Evolutionary conservation across 805 yeast genomes (phyloP), one percentile per base, ranked within the genome.

Genomic region (Nakazawaea ambrosiae): DNA sequence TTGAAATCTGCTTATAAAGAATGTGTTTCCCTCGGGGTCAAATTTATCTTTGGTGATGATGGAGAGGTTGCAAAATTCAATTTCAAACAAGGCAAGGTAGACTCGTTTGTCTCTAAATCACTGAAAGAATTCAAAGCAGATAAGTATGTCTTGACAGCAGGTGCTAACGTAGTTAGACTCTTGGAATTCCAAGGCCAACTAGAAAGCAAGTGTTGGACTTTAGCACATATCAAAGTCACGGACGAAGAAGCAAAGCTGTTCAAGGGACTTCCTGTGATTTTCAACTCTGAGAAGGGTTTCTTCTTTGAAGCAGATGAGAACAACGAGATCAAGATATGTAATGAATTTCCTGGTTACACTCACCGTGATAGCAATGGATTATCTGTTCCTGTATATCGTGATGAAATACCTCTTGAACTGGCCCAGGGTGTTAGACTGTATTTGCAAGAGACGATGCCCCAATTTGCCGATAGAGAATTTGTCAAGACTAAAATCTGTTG

Each of bases 121-220:
- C 40, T 39, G 11, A 24, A 38, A 20, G 9, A 4, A 4, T 37
- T 31, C 19, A 24, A 24, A 4, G 44, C 42, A 2, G 41, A 30
- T 37, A 32, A 43, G 26, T 46, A 45, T 16, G 49, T 60, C 7
- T 29, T 61, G 1, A 45, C 53, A 27, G 55, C 60, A 3, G 66
- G 65, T 25, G 65, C 65, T 7, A 47, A 47, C 16, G 49, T 61
- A 1, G 46, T 45, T 23, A 47, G 47, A 35, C 36, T 61, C 27
- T 22, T 49, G 19, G 48, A 48, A 28, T 48, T 50, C 37, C 15
- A 45, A 14, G 32, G 31, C 5, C 54, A 50, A 28, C 19, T 49
- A 6, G 31, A 36, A 16, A 43, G 48, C 26, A 46, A 48, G 33
- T 46, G 49, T 26, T 50, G 45, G 44, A 45, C 52, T 10, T 38